Percentiles rank a stretch among this genome's conserved stretches.
These are phyloP conservation scores for Neofusicoccum parvum DNA, from an alignment of 2,329 filamentous ascomycete genomes.

Conservation along the genomic window DNA sequence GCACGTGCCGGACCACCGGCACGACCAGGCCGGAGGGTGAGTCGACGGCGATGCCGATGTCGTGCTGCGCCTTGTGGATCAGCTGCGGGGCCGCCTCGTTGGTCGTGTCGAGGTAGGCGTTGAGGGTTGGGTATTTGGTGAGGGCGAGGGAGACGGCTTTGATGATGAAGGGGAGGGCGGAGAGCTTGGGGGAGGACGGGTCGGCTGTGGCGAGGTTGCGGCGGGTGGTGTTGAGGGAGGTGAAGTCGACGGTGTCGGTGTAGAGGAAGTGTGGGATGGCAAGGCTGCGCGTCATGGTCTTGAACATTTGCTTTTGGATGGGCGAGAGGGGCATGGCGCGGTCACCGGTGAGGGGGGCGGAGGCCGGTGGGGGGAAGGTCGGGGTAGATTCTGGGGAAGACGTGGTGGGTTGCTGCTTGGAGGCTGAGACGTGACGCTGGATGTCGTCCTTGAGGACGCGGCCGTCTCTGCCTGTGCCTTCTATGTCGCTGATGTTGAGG, in stretches of 20 bases:
- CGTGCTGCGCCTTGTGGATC: conserved; percentile 80
- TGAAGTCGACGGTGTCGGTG: conserved; percentile 85
- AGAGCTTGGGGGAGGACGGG: conserved; percentile 53
- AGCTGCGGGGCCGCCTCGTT: conserved; percentile 64
- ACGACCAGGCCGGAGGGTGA: conserved; percentile 86
- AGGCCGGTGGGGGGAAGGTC: conserved; percentile 31
- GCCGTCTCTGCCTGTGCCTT: conserved; percentile 87
- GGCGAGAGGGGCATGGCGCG: conserved; percentile 70
- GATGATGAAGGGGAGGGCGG: conserved; percentile 91
- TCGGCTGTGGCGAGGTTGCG: conserved; percentile 56
- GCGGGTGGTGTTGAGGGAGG: conserved; percentile 71
- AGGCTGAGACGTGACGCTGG: conserved; percentile 59
- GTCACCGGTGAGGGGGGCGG: conserved; percentile 56
- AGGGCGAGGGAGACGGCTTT: conserved; percentile 91
- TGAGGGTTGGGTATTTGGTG: conserved; percentile 80
- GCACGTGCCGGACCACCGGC: conserved; percentile 86
- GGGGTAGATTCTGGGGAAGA: conserved; percentile 32
- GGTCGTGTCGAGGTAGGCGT: conserved; percentile 74
- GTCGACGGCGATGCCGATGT: conserved; percentile 95
- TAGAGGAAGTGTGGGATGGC: conserved; percentile 95
- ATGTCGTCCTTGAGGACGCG: conserved; percentile 93
- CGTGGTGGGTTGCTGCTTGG: conserved; percentile 25
- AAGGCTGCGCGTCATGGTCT: conserved; percentile 90
- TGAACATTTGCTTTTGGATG: conserved; percentile 93
- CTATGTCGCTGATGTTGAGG: conserved; percentile 75